Evolutionary conservation across 2,329 filamentous ascomycete species (phyloP), one percentile per base, ranked within the genome.

Genomic region (Ophiosphaerella narmari): DNA sequence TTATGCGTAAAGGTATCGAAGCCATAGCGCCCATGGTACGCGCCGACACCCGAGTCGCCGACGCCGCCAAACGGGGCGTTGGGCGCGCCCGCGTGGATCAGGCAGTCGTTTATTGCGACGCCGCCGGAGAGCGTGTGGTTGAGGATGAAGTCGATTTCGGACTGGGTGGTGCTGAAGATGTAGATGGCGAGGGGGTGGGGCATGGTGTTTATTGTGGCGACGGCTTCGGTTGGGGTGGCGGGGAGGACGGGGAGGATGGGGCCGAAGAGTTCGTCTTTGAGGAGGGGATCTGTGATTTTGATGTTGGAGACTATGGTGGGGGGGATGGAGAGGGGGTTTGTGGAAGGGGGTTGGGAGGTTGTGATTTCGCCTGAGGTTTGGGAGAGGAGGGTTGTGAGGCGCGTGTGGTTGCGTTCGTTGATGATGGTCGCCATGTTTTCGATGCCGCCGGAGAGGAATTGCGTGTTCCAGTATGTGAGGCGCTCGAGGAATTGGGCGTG

Each of bases 191-290:
- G 23, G 7, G 34, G 43, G 16, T 45, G 34, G 12, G 34, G 34
- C 8, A 31, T 16, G 12, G 34, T 14, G 13, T 14, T 11, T 4
- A 38, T 38, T 21, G 16, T 38, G 7, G 37, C 24, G 5, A 41
- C 14, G 2, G 39, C 46, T 4, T 14, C 9, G 13, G 34, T 37
- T 24, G 63, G 43, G 5, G 62, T 64, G 31, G 68, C 70, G 12
- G 71, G 67, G 2, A 79, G 43, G 6, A 79, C 62, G 16, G 77
- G 77, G 7, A 74, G 67, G 23, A 80, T 73, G 2, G 76, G 75
- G 0, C 73, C 76, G 50, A 80, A 78, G 13, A 80, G 57, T 60
- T 80, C 78, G 52, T 79, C 75, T 14, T 68, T 68, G 4, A 80
- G 57, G 1, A 80, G 66, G 0, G 71, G 52, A 52, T 80, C 77